Evolutionary conservation across 305 asterid genomes (phyloP).

Genomic region (Fraxinus sp.): DNA sequence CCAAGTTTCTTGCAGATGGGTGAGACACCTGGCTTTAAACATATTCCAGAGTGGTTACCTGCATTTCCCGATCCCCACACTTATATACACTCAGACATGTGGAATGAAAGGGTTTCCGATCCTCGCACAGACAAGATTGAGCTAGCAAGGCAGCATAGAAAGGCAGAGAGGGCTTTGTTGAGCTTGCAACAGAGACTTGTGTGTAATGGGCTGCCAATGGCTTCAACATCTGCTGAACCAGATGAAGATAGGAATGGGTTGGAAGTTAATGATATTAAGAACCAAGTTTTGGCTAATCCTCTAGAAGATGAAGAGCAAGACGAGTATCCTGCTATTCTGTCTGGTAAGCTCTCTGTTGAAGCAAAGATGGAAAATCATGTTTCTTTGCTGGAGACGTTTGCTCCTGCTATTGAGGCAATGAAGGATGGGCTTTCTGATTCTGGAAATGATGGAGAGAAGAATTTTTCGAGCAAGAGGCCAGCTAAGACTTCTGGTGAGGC

Average conservation of each 20-base stretch:
- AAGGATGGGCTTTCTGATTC: slow-evolving; percentile 37
- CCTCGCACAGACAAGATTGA: slow-evolving; percentile 88
- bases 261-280: slow-evolving; percentile 34
- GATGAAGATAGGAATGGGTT: slow-evolving; percentile 28
- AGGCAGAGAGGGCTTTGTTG: slow-evolving; percentile 91
- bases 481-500: slow-evolving; percentile 10
- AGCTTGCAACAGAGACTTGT: slow-evolving; percentile 84
- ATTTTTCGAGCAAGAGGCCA: slow-evolving; percentile 22
- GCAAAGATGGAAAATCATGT: slow-evolving; percentile 33
- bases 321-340: slow-evolving; percentile 39
- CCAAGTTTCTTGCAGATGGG: slow-evolving; percentile 87
- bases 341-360: slow-evolving; percentile 37
- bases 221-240: slow-evolving; percentile 45
- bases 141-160: slow-evolving; percentile 89
- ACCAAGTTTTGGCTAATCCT: slow-evolving; percentile 50
- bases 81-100: slow-evolving; percentile 65
- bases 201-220: slow-evolving; percentile 46
- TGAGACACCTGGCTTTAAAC: slow-evolving; percentile 64
- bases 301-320: slow-evolving; percentile 50
- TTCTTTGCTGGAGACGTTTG: slow-evolving; percentile 59
- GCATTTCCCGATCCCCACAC: slow-evolving; percentile 98
- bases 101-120: slow-evolving; percentile 90
- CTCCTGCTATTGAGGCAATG: slow-evolving; percentile 66
- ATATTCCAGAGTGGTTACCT: slow-evolving; percentile 90
- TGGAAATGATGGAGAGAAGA: slow-evolving; percentile 13